Base-by-base conservation (phyloP, 1,284 basidiomycete genomes). In the Grifola frondosa region DNA sequence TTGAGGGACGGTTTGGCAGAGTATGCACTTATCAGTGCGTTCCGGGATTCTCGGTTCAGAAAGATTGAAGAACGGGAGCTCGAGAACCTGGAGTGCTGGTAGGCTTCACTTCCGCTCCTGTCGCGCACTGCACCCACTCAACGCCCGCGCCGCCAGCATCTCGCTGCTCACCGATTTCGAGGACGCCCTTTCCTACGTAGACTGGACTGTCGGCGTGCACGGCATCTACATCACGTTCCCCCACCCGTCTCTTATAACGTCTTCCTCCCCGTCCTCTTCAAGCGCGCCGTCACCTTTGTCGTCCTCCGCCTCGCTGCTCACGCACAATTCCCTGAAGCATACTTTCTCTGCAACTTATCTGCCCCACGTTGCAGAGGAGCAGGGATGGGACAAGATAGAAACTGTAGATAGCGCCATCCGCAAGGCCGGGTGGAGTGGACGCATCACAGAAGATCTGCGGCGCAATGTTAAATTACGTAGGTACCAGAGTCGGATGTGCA, bases 121-220 rank as follows among this genome's bases (percentile, higher is more conserved):
- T 37, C 29, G 12, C n/a, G n/a, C 30, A 10, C 11, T 19, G 11
- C 16, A 10, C 26, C 34, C 28, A 12, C 9, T 8, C n/a, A 29
- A 25, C 12, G 24, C 25, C 15, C 15, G n/a, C 37, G 17, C 30
- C 7, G 47, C 45, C 60, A 91, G 92, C 40, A 77, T 99, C 41
- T 97, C 94, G 23, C 77, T 99, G 51, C 78, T 99, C 44, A 97
- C 93, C 13, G 80, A 94, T 54, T 97, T 97, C 62, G 92, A 95
- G 67, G 80, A 89, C 57, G 91, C 85, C 42, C 62, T 75, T 17
- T 81, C 86, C 29, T 94, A 96, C 58, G 80, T 96, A 40, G 91
- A 94, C 67, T 99, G 96, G 96, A 84, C 82, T 7, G 66, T 96
- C 48, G 96, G 95, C 46, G 77, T 79, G 3, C 96, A 99, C 67